Conservation (phyloP, 192 early-diverging fungal genomes). For the Linnemannia exigua region DNA sequence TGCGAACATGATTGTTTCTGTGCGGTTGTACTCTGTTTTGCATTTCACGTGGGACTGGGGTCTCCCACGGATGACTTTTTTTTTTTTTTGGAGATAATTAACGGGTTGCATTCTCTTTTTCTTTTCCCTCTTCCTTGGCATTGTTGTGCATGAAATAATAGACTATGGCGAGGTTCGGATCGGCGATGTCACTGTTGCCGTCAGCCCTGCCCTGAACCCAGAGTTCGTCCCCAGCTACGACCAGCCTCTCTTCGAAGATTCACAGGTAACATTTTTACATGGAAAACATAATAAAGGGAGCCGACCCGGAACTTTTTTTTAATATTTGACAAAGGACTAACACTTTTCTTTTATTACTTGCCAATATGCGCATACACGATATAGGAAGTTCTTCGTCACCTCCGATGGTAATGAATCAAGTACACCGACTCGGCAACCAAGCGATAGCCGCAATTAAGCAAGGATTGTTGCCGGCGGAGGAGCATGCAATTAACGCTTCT, state of each 20-base stretch:
- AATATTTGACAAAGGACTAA: not conserved
- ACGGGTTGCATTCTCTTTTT: not conserved
- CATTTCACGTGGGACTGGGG: conserved; percentile 33
- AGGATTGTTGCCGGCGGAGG: too few species aligned
- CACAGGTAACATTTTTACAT: conserved; percentile 56
- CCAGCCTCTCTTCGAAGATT: conserved; percentile 67
- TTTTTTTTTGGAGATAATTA: not conserved
- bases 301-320: not conserved
- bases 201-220: conserved; percentile 58
- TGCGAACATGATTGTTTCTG: not conserved
- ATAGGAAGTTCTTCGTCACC: conserved; percentile 58
- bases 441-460: not conserved
- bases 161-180: conserved; percentile 64
- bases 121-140: not conserved
- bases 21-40: not conserved
- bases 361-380: not conserved
- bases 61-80: not conserved
- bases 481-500: not conserved
- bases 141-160: conserved; percentile 17
- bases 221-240: conserved; percentile 68
- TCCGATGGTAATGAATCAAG: conserved; percentile 49
- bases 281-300: not conserved
- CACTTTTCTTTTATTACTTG: not conserved
- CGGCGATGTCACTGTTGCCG: conserved; percentile 69
- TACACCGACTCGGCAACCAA: not conserved